Evolutionary conservation across 2,329 filamentous ascomycete species (phyloP).

Genomic region (Trichophyton mentagrophytes): DNA sequence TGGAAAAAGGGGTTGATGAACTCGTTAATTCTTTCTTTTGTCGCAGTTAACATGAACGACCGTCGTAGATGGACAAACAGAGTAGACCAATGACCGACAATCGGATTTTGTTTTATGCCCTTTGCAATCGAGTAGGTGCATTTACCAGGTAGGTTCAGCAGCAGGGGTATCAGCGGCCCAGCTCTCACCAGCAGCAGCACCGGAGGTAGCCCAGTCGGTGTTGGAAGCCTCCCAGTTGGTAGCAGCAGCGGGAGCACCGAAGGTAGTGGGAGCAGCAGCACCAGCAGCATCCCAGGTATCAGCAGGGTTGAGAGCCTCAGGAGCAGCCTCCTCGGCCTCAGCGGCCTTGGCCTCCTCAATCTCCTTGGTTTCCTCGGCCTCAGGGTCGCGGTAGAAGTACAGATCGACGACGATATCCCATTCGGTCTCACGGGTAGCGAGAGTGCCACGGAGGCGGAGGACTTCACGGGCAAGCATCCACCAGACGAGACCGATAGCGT

Average conservation of each 20-base stretch:
- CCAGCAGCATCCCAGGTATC: constrained; percentile 77
- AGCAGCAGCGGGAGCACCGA: constrained; percentile 53
- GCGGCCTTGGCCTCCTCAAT: constrained; percentile 71
- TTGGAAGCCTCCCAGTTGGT: constrained; percentile 50
- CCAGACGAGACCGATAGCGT: constrained; percentile 97
- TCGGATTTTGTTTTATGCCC: neutral
- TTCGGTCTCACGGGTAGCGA: constrained; percentile 87
- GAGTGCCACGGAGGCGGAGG: constrained; percentile 93
- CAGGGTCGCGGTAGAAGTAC: constrained; percentile 99
- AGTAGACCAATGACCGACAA: neutral
- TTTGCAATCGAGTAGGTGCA: neutral
- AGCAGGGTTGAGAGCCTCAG: constrained; percentile 59
- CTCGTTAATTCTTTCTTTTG: constrained; percentile 2
- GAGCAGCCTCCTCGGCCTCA: constrained; percentile 71
- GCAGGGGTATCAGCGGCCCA: constrained; percentile 30
- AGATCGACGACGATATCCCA: constrained; percentile 99
- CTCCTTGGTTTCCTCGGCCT: constrained; percentile 99
- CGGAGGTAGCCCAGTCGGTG: constrained; percentile 41
- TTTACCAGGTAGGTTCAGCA: constrained; percentile 31
- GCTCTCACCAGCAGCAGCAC: constrained; percentile 24
- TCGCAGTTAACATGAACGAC: neutral
- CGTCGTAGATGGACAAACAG: neutral
- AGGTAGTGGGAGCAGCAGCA: constrained; percentile 49
- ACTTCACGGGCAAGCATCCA: constrained; percentile 99
- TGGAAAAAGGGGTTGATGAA: constrained; percentile 22